Base-by-base conservation (phyloP, 352 stramenopile genomes). In the Pythium scleroteichum region DNA sequence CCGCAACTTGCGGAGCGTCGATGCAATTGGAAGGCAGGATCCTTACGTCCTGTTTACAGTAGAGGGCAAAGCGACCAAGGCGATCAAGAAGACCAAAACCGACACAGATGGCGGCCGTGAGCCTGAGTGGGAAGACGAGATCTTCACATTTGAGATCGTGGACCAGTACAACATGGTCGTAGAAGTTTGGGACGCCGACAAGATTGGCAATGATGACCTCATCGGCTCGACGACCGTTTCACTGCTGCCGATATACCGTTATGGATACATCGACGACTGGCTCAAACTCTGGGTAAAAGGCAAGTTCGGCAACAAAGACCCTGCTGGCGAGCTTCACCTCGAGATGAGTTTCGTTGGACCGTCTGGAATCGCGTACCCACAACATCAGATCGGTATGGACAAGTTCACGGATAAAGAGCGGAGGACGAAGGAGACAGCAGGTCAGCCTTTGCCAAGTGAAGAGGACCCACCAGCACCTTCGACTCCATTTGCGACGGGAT, bases 141-240 rank as follows among this genome's bases (percentile, higher is more conserved):
- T 60, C 12, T 87, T 97, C 45, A 45, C 35, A n/a, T 92, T 98
- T 55, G 78, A 96, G 33, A 72, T 98, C 44, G 95, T 98, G 4
- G 94, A 98, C 60, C 91, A 98, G 64, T 96, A 92, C 68, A 92
- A 86, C 49, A 75, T 98, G 52, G 56, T 81, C 23, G 72, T 98
- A 22, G 88, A 98, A 54, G 78, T 90, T 55, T 97, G 87, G 79
- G 92, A 98, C 54, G 86, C 97, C 53, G 92, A 98, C 65, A 78
- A 79, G n/a, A 69, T 98, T 33, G 81, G 86, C n/a, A 75, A 88
- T 41, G 86, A 98, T 60, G 89, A 96, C 47, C 72, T 97, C 53
- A 96, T 98, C 42, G 94, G 94, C 12, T 72, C 76, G 1, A 73
- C 79, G 13, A 87, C 78, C 0, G 59, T 98, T 5, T 97, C 86